These are phyloP conservation scores for Trichoderma polysporum DNA, from an alignment of 2,329 filamentous ascomycete species.

Conservation along the genomic window DNA sequence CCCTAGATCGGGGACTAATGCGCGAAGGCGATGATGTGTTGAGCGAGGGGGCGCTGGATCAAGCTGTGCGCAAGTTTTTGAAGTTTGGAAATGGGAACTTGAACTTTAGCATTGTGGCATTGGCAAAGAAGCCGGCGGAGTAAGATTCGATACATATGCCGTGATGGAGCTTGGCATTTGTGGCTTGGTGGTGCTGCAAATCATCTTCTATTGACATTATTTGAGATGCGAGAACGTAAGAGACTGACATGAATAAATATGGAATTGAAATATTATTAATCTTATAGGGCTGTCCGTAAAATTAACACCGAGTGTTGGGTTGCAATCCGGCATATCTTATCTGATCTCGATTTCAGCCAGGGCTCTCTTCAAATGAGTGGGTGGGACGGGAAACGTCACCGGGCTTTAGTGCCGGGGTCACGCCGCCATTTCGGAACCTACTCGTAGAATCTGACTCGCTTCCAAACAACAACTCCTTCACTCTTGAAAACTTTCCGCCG, in stretches of 20 bases:
- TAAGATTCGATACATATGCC: not conserved
- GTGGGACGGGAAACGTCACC: conserved; percentile 15
- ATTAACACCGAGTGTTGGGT: not conserved
- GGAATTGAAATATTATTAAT: no score
- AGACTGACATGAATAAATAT: not conserved
- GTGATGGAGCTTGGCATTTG: not conserved
- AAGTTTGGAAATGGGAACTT: conserved; percentile 37
- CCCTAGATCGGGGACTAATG: conserved; percentile 63
- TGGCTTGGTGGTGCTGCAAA: not conserved
- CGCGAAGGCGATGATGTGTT: conserved; percentile 59
- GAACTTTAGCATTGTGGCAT: conserved; percentile 42
- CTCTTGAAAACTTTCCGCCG: not conserved
- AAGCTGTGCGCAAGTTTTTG: conserved; percentile 51
- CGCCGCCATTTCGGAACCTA: conserved; percentile 15
- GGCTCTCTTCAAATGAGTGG: not conserved
- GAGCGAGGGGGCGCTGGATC: conserved; percentile 65
- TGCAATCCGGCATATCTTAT: not conserved
- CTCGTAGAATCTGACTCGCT: not conserved
- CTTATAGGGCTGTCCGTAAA: not conserved
- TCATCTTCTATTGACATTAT: not conserved
- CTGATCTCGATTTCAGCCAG: not conserved
- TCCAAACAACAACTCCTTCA: not conserved
- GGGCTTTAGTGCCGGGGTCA: conserved; percentile 8
- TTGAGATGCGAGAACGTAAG: not conserved
- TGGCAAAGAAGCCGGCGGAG: conserved; percentile 28